Conservation (phyloP, 1,284 basidiomycete genomes). For the Ceratobasidium papillatum region DNA sequence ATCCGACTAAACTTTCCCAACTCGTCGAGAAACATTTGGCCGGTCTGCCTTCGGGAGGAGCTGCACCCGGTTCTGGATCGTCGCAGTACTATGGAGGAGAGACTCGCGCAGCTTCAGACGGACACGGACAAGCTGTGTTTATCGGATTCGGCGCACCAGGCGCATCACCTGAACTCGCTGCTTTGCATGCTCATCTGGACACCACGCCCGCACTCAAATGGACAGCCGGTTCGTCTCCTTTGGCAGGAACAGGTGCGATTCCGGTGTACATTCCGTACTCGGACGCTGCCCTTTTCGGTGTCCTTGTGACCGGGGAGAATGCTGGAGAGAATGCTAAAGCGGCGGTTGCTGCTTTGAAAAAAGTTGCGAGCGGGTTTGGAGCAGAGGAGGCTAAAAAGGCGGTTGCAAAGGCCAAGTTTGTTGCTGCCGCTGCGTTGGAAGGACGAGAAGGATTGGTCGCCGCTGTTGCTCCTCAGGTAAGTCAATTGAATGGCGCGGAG, state of each 20-base stretch:
- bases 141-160: slow-evolving; percentile 80
- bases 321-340: slow-evolving; percentile 67
- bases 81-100: slow-evolving; percentile 86
- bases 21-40: slow-evolving; percentile 78
- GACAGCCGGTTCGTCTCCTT: slow-evolving; percentile 74
- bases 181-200: slow-evolving; percentile 80
- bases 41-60: slow-evolving; percentile 43
- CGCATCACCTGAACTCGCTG: slow-evolving; percentile 73
- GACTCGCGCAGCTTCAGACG: slow-evolving; percentile 69
- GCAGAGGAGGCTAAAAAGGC: slow-evolving; percentile 82
- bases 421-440: slow-evolving; percentile 75
- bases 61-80: slow-evolving; percentile 56
- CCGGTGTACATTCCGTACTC: slow-evolving; percentile 86
- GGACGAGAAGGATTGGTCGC: slow-evolving; percentile 73
- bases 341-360: slow-evolving; percentile 74
- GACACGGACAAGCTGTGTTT: slow-evolving; percentile 77
- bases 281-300: slow-evolving; percentile 85
- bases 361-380: slow-evolving; percentile 60
- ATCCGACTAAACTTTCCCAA: slow-evolving; percentile 70
- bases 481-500: slow-evolving; percentile 45
- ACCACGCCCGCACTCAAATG: slow-evolving; percentile 83
- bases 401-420: slow-evolving; percentile 86
- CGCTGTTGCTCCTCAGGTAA: slow-evolving; percentile 70
- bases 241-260: slow-evolving; percentile 72
- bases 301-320: slow-evolving; percentile 73